These are phyloP conservation scores for Gynostemma pentaphyllum DNA, from an alignment of 306 rosid genomes.

Conservation along the genomic window DNA sequence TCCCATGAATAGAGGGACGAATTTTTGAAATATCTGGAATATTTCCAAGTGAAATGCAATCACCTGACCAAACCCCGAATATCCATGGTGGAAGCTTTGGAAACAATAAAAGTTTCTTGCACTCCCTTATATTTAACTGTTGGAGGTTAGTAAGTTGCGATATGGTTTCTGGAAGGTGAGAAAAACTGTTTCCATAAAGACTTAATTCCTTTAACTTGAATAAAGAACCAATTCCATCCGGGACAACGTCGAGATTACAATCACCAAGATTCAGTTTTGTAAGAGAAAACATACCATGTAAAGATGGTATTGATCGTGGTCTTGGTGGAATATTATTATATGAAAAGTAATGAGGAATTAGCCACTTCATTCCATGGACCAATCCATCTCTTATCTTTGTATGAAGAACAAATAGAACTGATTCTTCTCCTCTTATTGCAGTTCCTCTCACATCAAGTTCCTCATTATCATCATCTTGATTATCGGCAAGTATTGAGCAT, in stretches of 20 bases:
- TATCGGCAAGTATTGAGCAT: too few species aligned
- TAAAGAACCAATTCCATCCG: background rate
- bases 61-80: rapidly evolving
- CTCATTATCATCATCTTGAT: too few species aligned
- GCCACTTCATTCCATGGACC: too few species aligned
- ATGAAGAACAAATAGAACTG: too few species aligned
- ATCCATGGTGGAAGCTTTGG: background rate
- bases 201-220: background rate
- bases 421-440: too few species aligned
- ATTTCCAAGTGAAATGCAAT: background rate
- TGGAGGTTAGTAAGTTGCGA: background rate
- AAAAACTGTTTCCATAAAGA: background rate
- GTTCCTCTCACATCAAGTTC: too few species aligned
- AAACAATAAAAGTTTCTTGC: background rate
- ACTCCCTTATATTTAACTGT: rapidly evolving
- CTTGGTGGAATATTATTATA: too few species aligned
- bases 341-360: too few species aligned
- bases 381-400: too few species aligned
- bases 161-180: background rate
- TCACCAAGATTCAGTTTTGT: background rate
- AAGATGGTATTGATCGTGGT: background rate
- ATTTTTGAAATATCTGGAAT: background rate
- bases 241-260: background rate
- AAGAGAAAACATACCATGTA: background rate
- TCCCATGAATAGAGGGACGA: rapidly evolving